These are phyloP conservation scores for Scutellaria galericulata DNA, from an alignment of 257 asterid species.

Conservation along the genomic window DNA sequence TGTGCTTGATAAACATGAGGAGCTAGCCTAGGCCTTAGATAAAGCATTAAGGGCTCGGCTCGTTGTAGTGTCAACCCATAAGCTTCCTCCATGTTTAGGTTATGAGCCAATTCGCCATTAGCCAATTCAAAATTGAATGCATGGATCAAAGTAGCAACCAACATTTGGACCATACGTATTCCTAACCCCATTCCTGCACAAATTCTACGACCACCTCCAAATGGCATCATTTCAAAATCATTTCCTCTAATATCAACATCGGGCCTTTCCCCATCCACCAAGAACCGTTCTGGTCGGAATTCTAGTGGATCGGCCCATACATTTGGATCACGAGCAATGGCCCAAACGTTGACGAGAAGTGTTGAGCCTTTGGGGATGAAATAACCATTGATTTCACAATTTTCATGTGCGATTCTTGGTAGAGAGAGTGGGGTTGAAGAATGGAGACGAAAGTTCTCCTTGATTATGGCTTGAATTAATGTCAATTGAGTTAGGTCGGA, in stretches of 20 bases:
- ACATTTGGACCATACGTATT: constrained; percentile 73
- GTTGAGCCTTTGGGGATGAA: constrained; percentile 78
- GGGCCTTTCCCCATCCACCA: constrained; percentile 68
- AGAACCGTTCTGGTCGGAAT: constrained; percentile 67
- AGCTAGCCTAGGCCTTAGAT: constrained; percentile 63
- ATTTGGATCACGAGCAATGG: constrained; percentile 78
- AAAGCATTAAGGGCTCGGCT: constrained; percentile 61
- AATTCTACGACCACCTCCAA: constrained; percentile 90
- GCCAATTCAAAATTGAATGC: constrained; percentile 64
- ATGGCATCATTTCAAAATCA: constrained; percentile 82
- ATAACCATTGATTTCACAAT: constrained; percentile 72
- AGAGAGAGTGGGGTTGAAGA: constrained; percentile 93
- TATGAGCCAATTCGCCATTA: constrained; percentile 46
- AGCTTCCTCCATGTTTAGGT: constrained; percentile 79
- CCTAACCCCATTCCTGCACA: constrained; percentile 87
- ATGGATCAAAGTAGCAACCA: constrained; percentile 75
- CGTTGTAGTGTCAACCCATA: constrained; percentile 81
- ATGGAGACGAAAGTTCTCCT: constrained; percentile 84
- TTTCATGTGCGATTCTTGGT: constrained; percentile 66
- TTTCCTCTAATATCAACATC: constrained; percentile 68
- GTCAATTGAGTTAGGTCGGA: constrained; percentile 57
- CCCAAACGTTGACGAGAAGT: constrained; percentile 85
- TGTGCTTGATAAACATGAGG: constrained; percentile 44
- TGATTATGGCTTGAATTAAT: constrained; percentile 68
- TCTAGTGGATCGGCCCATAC: constrained; percentile 68